Conservation (phyloP, 169 alveolate genomes). For the Plasmodium ovale region DNA sequence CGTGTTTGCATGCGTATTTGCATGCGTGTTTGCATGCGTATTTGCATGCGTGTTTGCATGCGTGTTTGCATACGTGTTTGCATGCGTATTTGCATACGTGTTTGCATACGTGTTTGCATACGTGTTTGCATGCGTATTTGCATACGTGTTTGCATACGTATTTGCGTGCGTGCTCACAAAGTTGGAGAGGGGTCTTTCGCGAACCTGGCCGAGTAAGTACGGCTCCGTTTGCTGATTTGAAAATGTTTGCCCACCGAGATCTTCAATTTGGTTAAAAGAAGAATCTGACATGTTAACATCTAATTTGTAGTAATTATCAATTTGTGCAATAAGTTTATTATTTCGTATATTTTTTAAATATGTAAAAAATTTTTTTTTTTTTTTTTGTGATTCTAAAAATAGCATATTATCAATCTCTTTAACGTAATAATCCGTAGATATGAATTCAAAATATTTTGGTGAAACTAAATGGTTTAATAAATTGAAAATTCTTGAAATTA, state of each 20-base stretch:
- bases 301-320: conserved; percentile 54
- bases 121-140: no score
- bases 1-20: no score
- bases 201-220: no score
- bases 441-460: conserved; percentile 34
- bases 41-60: no score
- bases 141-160: no score
- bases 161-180: no score
- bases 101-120: no score
- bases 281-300: conserved; percentile 32
- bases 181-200: no score
- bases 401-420: conserved; percentile 64
- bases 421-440: conserved; percentile 46
- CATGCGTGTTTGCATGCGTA: no score
- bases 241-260: not conserved
- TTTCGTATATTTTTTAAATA: conserved; percentile 40
- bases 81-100: no score
- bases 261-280: not conserved
- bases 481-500: conserved; percentile 26
- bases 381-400: conserved; percentile 14
- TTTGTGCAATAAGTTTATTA: conserved; percentile 53
- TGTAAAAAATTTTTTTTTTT: conserved; percentile 37
- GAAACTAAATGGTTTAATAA: conserved; percentile 60
- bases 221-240: no score
- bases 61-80: no score